These are phyloP conservation scores for Medicago ruthenica DNA, from an alignment of 306 rosid genomes.

Conservation along the genomic window DNA sequence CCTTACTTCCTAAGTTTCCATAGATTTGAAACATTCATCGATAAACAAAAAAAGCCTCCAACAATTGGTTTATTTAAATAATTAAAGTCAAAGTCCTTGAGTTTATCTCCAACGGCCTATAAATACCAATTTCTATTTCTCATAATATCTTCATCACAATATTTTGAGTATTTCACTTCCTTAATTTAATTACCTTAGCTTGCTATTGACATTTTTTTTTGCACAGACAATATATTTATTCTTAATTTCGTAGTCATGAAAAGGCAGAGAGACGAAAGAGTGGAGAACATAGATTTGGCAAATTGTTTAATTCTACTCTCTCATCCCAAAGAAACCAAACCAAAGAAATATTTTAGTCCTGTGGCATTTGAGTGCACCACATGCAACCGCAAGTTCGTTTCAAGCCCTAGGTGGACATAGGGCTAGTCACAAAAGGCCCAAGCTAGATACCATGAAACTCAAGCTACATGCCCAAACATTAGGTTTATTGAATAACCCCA, in stretches of 20 bases:
- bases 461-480: not conserved
- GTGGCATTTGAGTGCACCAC: conserved; percentile 50
- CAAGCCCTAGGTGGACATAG: conserved; percentile 58
- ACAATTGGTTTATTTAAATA: conserved; percentile 26
- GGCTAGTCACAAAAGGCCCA: conserved; percentile 53
- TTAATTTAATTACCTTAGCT: not conserved
- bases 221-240: not conserved
- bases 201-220: not conserved
- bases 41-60: conserved; percentile 36
- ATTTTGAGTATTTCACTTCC: not conserved
- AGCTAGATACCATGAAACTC: not conserved
- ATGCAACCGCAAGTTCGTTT: conserved; percentile 54
- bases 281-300: conserved; percentile 46
- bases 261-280: conserved; percentile 50
- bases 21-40: conserved; percentile 36
- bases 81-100: conserved; percentile 34
- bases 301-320: conserved; percentile 56
- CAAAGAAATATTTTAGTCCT: conserved; percentile 14
- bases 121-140: conserved; percentile 21
- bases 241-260: conserved; percentile 39
- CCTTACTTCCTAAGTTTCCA: not conserved
- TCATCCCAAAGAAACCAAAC: conserved; percentile 33
- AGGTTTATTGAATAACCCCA: not conserved
- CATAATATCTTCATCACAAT: conserved; percentile 24
- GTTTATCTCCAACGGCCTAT: conserved; percentile 32